Base-by-base conservation (phyloP, 148 eudicot species). In the Chenopodium suecicum region DNA sequence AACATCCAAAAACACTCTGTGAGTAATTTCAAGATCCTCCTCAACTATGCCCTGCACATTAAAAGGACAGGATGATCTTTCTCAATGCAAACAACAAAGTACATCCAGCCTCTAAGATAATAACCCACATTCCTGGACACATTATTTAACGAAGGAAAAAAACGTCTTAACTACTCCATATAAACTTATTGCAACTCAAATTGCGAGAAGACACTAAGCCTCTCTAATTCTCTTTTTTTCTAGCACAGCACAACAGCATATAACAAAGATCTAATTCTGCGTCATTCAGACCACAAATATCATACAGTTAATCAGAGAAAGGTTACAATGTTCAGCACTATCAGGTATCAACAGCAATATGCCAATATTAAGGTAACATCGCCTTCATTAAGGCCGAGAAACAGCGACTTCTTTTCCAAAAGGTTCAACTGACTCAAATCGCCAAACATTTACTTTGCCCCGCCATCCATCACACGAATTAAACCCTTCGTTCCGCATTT, bases 1-100 rank as follows among this genome's bases (percentile, higher is more conserved):
- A 70, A 94, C 95, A 85, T 96, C 99, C 85, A 96, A 85, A 86
- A 87, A 96, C 63, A 96, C 97, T 81, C 93, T 89, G 80, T 94
- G 91, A 74, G 99, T 96, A 76, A 92, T 90, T 82, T 90, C 94
- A 79, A 92, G 83, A 54, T 85, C 91, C 79, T 81, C 91, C 71
- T 86, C 79, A 76, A 72, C 88, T 46, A 85, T 82, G 32, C 81
- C 85, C 97, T 94, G 87, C 71, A 17, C 72, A 70, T 37, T 62
- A 83, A 65, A 50, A 58, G 32, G 29, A 63, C 17, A 74, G 48
- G 16, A 34, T 5, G 11, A 79, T 41, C 17, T 44, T 34, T 22
- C 48, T 76, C 20, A 67, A 41, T 54, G 34, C 27, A 78, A 72
- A 70, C 73, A 19, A 62, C 67, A 31, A 71, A 22, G 63, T 5